These are phyloP conservation scores for Lunasporangiospora selenospora DNA, from an alignment of 192 early-diverging fungal genomes.

Conservation along the genomic window DNA sequence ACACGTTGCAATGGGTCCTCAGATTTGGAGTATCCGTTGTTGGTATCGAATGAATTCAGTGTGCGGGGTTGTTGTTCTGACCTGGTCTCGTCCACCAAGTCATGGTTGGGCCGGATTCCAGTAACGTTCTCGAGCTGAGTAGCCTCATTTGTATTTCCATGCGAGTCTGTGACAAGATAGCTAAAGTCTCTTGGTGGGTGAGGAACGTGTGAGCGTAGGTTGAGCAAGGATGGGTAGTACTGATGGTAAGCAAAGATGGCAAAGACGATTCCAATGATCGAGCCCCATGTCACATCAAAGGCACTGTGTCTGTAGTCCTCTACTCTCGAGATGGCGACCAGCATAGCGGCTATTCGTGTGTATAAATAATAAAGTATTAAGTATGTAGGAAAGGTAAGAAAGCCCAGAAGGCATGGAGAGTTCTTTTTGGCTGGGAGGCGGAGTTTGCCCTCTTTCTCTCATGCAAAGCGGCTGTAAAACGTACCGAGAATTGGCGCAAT, in stretches of 20 bases:
- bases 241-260: constrained; percentile 72
- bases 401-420: too few relatives aligned
- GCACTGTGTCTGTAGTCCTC: constrained; percentile 72
- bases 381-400: neutral
- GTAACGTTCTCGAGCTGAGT: constrained; percentile 19
- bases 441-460: too few relatives aligned
- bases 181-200: constrained; percentile 25
- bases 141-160: constrained; percentile 5
- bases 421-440: too few relatives aligned
- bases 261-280: constrained; percentile 62
- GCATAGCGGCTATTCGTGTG: constrained; percentile 46
- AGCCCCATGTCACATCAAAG: constrained; percentile 70
- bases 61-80: too few relatives aligned
- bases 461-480: too few relatives aligned
- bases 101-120: constrained; percentile 19
- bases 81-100: constrained; percentile 21
- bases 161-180: constrained; percentile 16
- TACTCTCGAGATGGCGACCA: constrained; percentile 65
- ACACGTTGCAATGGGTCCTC: too few relatives aligned
- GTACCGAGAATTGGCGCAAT: constrained; percentile 54
- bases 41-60: too few relatives aligned
- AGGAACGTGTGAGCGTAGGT: constrained; percentile 13
- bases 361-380: constrained; percentile 26
- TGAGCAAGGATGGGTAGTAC: constrained; percentile 63
- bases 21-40: too few relatives aligned